Evolutionary conservation across 129 eudicot genomes (phyloP).

Genomic region (sunflower (Helianthus annuus)): HanXRQr2.0-SUNRISE NC_035443.2:5287573-5288072

Average conservation of each 20-base stretch:
- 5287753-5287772: slow-evolving; percentile 44
- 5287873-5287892: background rate
- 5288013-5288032: too few relatives aligned
- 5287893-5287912: slow-evolving; percentile 1
- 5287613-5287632: slow-evolving; percentile 25
- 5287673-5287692: slow-evolving; percentile 73
- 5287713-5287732: slow-evolving; percentile 51
- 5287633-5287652: slow-evolving; percentile 28
- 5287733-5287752: slow-evolving; percentile 50
- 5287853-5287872: slow-evolving; percentile 50
- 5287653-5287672: slow-evolving; percentile 28
- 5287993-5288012: too few relatives aligned
- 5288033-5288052: too few relatives aligned
- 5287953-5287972: slow-evolving; percentile 30
- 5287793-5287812: slow-evolving; percentile 68
- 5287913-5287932: slow-evolving; percentile 20
- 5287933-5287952: slow-evolving; percentile 82
- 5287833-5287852: slow-evolving; percentile 62
- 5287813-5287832: slow-evolving; percentile 79
- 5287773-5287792: slow-evolving; percentile 48
- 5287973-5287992: too few relatives aligned
- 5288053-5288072: too few relatives aligned
- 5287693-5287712: slow-evolving; percentile 68
- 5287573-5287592: slow-evolving; percentile 20
- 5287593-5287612: background rate